Conservation (phyloP, 2,329 filamentous ascomycete genomes). For the Pleurostoma richardsiae region DNA sequence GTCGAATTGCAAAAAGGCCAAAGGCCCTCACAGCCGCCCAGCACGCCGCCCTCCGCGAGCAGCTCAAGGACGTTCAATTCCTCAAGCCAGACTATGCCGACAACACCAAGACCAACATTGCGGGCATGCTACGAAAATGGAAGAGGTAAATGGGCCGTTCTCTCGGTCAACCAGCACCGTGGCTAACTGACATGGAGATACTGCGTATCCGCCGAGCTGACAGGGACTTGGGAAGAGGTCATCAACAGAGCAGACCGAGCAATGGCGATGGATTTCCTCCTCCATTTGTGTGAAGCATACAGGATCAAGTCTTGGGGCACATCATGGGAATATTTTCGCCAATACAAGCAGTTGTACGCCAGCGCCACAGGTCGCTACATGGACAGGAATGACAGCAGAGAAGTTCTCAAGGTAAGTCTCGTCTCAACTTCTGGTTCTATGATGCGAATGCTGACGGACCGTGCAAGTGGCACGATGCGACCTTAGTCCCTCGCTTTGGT, state of each 20-base stretch:
- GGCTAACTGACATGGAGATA: constrained; percentile 10
- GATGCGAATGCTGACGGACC: neutral
- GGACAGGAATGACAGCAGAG: constrained; percentile 16
- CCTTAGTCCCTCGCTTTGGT: constrained; percentile 15
- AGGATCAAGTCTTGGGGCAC: constrained; percentile 16
- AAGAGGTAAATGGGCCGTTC: constrained; percentile 10
- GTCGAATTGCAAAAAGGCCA: constrained; percentile 6
- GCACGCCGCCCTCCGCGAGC: constrained; percentile 10
- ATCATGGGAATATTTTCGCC: constrained; percentile 15
- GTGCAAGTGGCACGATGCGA: constrained; percentile 12
- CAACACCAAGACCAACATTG: constrained; percentile 14
- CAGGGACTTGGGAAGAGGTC: neutral
- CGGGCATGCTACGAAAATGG: constrained; percentile 13
- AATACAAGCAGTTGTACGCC: constrained; percentile 19
- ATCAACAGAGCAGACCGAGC: constrained; percentile 4
- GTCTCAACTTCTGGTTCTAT: constrained; percentile 1
- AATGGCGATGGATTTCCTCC: constrained; percentile 17
- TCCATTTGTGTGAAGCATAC: constrained; percentile 13
- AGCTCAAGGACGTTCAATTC: constrained; percentile 12
- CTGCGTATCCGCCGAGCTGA: constrained; percentile 2
- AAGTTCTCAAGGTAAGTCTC: constrained; percentile 7
- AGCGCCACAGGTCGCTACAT: constrained; percentile 14
- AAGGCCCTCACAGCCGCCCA: constrained; percentile 6
- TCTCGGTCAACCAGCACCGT: constrained; percentile 1
- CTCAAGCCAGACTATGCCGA: constrained; percentile 12